phyloP scores from a whole-genome alignment of 1,139 yeast species.

The Yamadazyma songkhlaensis region DNA sequence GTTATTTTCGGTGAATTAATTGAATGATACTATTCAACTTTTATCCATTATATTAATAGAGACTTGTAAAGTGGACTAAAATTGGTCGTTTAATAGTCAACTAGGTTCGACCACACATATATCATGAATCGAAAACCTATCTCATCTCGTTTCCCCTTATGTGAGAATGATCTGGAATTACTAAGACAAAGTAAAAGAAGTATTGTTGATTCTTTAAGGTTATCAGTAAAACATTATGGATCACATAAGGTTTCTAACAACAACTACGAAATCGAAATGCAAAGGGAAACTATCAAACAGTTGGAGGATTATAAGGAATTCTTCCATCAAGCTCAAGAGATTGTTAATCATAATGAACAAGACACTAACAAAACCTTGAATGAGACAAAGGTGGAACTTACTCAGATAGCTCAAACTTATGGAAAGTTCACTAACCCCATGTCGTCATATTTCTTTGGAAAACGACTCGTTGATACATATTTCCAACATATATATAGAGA shows the following conservation, averaged over 20 bases:
- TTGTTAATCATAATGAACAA: neutral
- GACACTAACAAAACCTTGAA: neutral
- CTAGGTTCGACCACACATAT: no score
- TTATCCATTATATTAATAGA: no score
- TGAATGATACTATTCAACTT: no score
- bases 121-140: constrained; percentile 2
- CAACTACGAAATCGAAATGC: neutral
- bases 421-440: neutral
- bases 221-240: constrained; percentile 2
- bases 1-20: no score
- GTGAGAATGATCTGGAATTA: constrained; percentile 5
- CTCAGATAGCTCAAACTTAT: neutral
- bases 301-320: constrained; percentile 1
- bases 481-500: constrained; percentile 1
- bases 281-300: neutral
- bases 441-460: neutral
- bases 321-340: neutral
- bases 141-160: constrained; percentile 10
- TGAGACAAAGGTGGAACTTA: neutral
- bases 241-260: neutral
- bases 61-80: no score
- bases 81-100: no score
- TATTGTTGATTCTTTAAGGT: constrained; percentile 2
- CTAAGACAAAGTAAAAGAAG: constrained; percentile 7
- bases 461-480: constrained; percentile 1